Conservation (phyloP, 371 early-diverging fungal species). For the Saksenaea vasiformis region DNA sequence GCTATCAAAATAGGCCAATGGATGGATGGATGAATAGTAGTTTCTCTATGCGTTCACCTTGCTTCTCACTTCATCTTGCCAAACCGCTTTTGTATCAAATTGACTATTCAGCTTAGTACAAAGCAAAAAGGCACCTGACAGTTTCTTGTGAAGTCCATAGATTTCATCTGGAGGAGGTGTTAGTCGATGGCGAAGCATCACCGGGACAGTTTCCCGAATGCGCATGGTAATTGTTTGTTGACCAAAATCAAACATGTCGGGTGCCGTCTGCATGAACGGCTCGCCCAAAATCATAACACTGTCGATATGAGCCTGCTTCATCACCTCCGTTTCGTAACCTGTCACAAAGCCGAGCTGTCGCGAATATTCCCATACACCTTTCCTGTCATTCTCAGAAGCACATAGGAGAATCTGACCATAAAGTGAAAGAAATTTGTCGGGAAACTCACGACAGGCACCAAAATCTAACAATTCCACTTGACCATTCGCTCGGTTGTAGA, state of each 20-base stretch:
- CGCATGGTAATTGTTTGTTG: constrained; percentile 79
- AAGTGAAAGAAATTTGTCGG: constrained; percentile 67
- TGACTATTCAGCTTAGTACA: constrained; percentile 83
- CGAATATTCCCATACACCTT: constrained; percentile 76
- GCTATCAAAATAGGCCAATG: background rate
- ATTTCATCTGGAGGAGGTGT: constrained; percentile 98
- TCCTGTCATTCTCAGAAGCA: constrained; percentile 76
- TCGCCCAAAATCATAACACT: constrained; percentile 87
- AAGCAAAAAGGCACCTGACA: constrained; percentile 91
- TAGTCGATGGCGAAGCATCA: constrained; percentile 90
- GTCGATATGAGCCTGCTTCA: constrained; percentile 89
- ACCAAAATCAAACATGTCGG: constrained; percentile 76
- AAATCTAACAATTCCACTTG: constrained; percentile 91
- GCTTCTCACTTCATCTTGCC: constrained; percentile 51
- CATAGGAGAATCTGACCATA: constrained; percentile 81
- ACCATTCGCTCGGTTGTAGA: constrained; percentile 70
- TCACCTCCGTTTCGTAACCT: constrained; percentile 85
- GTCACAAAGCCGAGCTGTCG: constrained; percentile 89
- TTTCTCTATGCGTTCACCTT: background rate
- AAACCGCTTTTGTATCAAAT: constrained; percentile 71
- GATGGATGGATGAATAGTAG: no score
- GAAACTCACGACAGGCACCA: constrained; percentile 91
- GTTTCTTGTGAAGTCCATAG: constrained; percentile 93
- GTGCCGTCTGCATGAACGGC: constrained; percentile 71
- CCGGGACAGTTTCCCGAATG: constrained; percentile 88